A percentile compares a stretch with the other conserved stretches of the same genome.
phyloP scores from a whole-genome alignment of 495 filamentous ascomycete genomes.

The Paragyromitra xinjiangensis region DNA sequence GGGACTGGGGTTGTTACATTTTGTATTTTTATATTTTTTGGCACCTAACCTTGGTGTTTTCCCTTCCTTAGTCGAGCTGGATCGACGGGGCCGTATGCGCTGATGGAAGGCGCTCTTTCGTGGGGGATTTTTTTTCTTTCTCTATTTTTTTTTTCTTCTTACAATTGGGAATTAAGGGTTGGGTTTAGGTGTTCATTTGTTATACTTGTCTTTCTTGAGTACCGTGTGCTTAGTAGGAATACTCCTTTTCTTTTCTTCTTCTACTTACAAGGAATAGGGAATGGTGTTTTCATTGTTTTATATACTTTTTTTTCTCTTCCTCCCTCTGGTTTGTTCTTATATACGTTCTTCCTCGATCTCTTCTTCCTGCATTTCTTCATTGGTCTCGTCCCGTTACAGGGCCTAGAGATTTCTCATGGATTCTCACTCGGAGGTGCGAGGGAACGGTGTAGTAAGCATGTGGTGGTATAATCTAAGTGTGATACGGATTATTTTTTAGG shows the following conservation, averaged over 20 bases:
- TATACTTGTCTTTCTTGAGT: background rate
- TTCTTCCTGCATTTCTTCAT: background rate
- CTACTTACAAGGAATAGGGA: constrained; percentile 35
- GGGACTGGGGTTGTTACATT: constrained; percentile 27
- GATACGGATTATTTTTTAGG: background rate
- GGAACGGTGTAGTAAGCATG: background rate
- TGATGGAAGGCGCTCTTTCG: constrained; percentile 25
- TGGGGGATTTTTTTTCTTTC: constrained; percentile 3
- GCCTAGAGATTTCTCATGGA: constrained; percentile 3
- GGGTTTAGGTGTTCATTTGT: constrained; percentile 28
- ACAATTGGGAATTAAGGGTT: constrained; percentile 26
- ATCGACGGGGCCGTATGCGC: constrained; percentile 21
- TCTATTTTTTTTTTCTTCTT: background rate
- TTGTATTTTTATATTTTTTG: constrained; percentile 48
- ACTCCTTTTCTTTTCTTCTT: constrained; percentile 3
- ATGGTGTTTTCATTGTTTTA: constrained; percentile 32
- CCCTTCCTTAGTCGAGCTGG: constrained; percentile 35
- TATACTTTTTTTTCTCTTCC: background rate
- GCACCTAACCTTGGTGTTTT: constrained; percentile 25
- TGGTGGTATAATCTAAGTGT: background rate
- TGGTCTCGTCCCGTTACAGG: background rate
- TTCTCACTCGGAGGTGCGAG: constrained; percentile 17
- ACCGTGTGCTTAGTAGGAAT: constrained; percentile 23
- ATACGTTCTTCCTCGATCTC: background rate
- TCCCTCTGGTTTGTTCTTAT: background rate